phyloP scores from a whole-genome alignment of 208 protist genomes.

The Tetramitus jugosus region DNA sequence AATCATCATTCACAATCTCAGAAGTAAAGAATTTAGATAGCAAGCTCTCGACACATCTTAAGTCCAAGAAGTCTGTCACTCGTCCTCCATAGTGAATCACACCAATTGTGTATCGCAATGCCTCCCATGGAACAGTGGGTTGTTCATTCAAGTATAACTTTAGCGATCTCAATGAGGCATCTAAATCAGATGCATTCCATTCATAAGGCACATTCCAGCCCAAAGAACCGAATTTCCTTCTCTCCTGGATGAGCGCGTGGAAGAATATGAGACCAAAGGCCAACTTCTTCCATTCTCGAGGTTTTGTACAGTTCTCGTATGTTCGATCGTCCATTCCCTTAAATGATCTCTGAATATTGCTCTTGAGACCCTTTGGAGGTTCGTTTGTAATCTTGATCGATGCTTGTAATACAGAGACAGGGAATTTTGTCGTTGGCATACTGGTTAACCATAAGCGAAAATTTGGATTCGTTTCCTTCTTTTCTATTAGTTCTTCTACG shows the following conservation, averaged over 20 bases:
- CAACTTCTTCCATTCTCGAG: constrained; percentile 71
- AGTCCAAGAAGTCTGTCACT: constrained; percentile 82
- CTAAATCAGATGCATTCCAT: constrained; percentile 90
- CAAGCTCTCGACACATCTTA: constrained; percentile 73
- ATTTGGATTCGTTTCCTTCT: constrained; percentile 46
- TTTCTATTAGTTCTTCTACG: constrained; percentile 66
- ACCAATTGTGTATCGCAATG: constrained; percentile 76
- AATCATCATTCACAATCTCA: constrained; percentile 61
- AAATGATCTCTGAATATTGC: constrained; percentile 38
- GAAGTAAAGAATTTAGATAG: constrained; percentile 68
- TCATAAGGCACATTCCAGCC: constrained; percentile 93
- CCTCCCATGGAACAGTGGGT: constrained; percentile 74
- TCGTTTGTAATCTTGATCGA: constrained; percentile 52
- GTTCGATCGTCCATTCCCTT: constrained; percentile 25
- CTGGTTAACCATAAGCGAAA: constrained; percentile 52
- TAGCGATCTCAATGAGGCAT: constrained; percentile 85
- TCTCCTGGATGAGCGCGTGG: constrained; percentile 87
- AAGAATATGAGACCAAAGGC: constrained; percentile 90
- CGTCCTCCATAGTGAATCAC: constrained; percentile 84
- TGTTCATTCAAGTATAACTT: constrained; percentile 84
- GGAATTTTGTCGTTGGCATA: constrained; percentile 43
- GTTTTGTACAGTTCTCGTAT: constrained; percentile 54
- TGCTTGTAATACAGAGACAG: constrained; percentile 41
- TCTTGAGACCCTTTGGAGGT: constrained; percentile 45
- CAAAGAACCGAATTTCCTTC: constrained; percentile 85